Conservation (phyloP, 2,329 filamentous ascomycete genomes). For the Epichloe coenophiala region DNA sequence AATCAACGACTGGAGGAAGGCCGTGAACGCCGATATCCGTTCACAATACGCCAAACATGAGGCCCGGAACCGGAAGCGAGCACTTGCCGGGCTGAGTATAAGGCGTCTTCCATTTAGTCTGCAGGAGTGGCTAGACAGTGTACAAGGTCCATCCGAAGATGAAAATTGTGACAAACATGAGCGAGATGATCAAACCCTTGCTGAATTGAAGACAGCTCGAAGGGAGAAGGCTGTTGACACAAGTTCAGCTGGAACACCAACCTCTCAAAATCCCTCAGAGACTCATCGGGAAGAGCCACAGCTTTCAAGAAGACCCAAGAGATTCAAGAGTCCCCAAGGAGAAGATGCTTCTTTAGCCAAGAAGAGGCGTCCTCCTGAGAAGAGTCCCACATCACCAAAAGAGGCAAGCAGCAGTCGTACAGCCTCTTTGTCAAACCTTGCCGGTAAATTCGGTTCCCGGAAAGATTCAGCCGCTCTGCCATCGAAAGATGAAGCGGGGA, state of each 20-base stretch:
- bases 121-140: slow-evolving; percentile 3
- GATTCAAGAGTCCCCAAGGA: not conserved
- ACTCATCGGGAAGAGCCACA: not conserved
- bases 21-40: slow-evolving; percentile 13
- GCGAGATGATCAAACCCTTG: not conserved
- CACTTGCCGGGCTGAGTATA: slow-evolving; percentile 17
- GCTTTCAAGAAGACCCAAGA: not conserved
- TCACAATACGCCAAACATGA: slow-evolving; percentile 24
- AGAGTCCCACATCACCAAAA: not conserved
- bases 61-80: slow-evolving; percentile 31
- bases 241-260: not conserved
- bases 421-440: not conserved
- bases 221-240: not conserved
- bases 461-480: not conserved
- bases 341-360: not conserved
- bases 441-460: not conserved
- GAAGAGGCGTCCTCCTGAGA: not conserved
- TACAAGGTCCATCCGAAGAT: slow-evolving; percentile 2
- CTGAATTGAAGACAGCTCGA: not conserved
- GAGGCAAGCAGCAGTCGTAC: not conserved
- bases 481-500: not conserved
- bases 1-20: slow-evolving; percentile 23
- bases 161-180: not conserved
- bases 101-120: slow-evolving; percentile 1
- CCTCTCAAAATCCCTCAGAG: not conserved